Evolutionary conservation across 805 yeast genomes (phyloP).

Genomic region (Candida takata): DNA sequence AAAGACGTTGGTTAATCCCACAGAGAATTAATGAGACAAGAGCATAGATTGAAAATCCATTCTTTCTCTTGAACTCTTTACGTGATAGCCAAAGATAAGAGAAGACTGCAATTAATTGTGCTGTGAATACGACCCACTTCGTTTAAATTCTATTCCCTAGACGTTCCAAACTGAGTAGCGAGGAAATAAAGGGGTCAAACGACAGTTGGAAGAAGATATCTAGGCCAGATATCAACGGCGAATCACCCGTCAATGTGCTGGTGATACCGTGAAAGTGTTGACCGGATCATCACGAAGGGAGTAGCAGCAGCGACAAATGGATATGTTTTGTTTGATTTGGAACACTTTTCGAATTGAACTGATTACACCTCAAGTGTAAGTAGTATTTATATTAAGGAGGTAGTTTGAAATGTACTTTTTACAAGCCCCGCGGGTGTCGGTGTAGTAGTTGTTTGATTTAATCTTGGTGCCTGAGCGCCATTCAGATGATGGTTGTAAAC

Average conservation of each 20-base stretch:
- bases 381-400: no score
- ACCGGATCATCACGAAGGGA: constrained; percentile 16
- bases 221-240: constrained; percentile 29
- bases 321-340: no score
- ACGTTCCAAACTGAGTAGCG: constrained; percentile 18
- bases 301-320: constrained; percentile 18
- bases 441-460: no score
- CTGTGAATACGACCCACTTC: constrained; percentile 14
- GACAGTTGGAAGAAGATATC: constrained; percentile 30
- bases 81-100: constrained; percentile 19
- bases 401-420: no score
- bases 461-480: no score
- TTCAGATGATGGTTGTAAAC: no score
- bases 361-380: no score
- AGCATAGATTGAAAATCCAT: constrained; percentile 26
- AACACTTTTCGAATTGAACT: no score
- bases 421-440: no score
- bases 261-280: constrained; percentile 22
- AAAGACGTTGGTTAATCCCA: constrained; percentile 25
- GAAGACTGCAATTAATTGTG: background rate
- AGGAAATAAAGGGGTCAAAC: constrained; percentile 25
- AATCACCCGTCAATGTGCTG: constrained; percentile 21
- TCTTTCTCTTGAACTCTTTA: constrained; percentile 7
- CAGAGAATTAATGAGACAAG: constrained; percentile 20
- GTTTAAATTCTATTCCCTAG: constrained; percentile 20